Conservation (phyloP, 345 rosid genomes). For the Populus nigra region DNA sequence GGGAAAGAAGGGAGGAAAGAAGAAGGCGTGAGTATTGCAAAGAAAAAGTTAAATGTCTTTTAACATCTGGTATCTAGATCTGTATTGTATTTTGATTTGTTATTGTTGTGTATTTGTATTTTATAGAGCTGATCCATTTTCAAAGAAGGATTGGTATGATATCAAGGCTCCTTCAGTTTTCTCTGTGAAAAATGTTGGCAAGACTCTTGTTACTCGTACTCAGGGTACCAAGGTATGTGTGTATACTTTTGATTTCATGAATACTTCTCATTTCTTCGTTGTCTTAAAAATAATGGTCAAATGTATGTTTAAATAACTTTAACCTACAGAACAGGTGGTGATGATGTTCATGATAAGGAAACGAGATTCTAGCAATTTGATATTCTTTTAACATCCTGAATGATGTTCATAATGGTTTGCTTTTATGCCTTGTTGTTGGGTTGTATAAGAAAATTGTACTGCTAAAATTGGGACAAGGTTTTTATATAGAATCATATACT, state of each 20-base stretch:
- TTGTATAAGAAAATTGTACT: not conserved
- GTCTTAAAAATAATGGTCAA: not conserved
- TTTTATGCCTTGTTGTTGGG: not conserved
- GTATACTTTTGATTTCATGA: not conserved
- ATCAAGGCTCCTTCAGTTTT: slow-evolving; percentile 90
- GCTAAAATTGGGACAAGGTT: not conserved
- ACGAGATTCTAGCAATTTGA: too few relatives aligned
- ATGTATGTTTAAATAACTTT: too few relatives aligned
- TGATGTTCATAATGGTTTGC: too few relatives aligned
- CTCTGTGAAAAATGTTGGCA: slow-evolving; percentile 63
- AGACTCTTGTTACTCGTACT: slow-evolving; percentile 85
- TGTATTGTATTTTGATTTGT: not conserved
- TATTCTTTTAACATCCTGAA: too few relatives aligned
- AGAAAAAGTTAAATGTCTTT: not conserved
- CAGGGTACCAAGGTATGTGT: slow-evolving; percentile 89
- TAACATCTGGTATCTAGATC: not conserved
- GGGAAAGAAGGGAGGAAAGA: slow-evolving; percentile 95
- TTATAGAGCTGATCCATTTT: slow-evolving; percentile 74
- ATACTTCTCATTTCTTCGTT: not conserved
- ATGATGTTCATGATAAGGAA: too few relatives aligned
- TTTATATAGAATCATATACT: not conserved
- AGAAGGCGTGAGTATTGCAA: slow-evolving; percentile 68
- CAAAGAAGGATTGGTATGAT: slow-evolving; percentile 98
- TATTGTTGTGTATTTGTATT: not conserved
- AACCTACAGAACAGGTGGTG: too few relatives aligned